Percentiles rank a stretch among this genome's conserved stretches.
Evolutionary conservation across 2,329 filamentous ascomycete genomes (phyloP).

Genomic region (Akanthomyces uredinophilus): DNA sequence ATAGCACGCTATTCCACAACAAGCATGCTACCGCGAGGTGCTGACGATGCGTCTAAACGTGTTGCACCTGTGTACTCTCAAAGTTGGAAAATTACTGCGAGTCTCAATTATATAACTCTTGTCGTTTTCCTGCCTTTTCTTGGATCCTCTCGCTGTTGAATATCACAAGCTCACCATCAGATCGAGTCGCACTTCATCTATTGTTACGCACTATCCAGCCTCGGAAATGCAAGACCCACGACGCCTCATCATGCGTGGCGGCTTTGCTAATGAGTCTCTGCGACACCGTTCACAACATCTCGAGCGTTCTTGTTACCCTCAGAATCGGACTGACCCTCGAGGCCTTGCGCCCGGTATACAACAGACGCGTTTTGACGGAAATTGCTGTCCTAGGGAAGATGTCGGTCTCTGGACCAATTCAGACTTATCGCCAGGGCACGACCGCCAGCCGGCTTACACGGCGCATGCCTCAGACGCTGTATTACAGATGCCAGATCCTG

Average conservation of each 20-base stretch:
- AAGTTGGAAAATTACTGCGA: background rate
- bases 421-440: too few relatives aligned
- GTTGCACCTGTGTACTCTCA: too few relatives aligned
- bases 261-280: too few relatives aligned
- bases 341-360: too few relatives aligned
- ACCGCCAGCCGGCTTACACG: background rate
- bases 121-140: too few relatives aligned
- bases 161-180: background rate
- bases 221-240: too few relatives aligned
- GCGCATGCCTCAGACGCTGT: background rate
- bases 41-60: background rate
- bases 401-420: background rate
- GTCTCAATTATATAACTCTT: background rate
- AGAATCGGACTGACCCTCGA: too few relatives aligned
- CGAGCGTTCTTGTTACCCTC: too few relatives aligned
- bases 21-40: background rate
- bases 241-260: too few relatives aligned
- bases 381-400: background rate
- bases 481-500: background rate
- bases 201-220: too few relatives aligned
- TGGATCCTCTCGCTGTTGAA: background rate
- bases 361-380: background rate
- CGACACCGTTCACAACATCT: too few relatives aligned
- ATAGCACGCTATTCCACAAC: background rate
- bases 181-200: too few relatives aligned